Evolutionary conservation across 2,329 filamentous ascomycete genomes (phyloP).

Genomic region (Talaromyces sp.): DNA sequence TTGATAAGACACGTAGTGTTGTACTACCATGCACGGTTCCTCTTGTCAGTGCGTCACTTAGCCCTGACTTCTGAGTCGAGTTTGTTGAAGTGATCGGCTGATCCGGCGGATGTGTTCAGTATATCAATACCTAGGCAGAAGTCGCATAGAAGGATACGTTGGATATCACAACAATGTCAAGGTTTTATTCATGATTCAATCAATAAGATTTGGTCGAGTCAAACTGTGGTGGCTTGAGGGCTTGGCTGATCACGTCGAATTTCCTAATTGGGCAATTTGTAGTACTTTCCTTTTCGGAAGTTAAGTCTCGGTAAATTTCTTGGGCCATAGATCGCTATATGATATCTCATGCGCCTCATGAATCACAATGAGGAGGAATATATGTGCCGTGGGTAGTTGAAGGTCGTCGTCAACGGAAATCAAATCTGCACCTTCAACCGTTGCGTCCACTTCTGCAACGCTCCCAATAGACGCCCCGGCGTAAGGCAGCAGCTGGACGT

Average conservation of each 20-base stretch:
- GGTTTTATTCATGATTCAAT: neutral
- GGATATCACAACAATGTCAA: neutral
- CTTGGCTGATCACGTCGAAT: neutral
- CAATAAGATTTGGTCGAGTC: neutral
- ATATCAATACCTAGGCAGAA: neutral
- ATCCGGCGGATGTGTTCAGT: neutral
- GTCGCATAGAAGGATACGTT: neutral
- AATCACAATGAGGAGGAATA: neutral
- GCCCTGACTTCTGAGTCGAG: neutral
- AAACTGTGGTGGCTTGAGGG: neutral
- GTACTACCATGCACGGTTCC: neutral
- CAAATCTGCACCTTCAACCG: too few species aligned
- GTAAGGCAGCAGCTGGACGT: too few species aligned
- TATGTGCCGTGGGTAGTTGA: too few species aligned
- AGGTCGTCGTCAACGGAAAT: too few species aligned
- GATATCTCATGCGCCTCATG: neutral
- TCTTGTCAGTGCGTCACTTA: neutral
- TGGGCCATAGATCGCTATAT: neutral
- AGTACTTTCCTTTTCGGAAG: neutral
- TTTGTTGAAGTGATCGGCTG: neutral
- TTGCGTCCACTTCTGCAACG: too few species aligned
- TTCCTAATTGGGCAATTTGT: neutral
- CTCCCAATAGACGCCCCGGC: too few species aligned
- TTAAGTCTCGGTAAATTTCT: too few species aligned
- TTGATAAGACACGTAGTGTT: neutral